These are phyloP conservation scores for Beta lomatogona DNA, from an alignment of 179 eudicot species.

Conservation along the genomic window DNA sequence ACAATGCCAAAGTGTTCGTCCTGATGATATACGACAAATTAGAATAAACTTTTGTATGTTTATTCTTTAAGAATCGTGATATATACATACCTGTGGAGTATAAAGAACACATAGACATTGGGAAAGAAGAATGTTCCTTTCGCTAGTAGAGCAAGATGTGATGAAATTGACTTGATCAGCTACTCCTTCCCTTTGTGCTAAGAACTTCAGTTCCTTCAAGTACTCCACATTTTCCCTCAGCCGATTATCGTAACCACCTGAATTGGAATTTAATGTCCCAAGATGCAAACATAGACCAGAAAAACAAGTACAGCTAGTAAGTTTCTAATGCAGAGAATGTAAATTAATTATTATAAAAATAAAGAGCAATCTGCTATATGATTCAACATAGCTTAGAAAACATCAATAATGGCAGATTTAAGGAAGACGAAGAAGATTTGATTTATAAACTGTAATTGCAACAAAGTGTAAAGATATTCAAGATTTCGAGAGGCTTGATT, in stretches of 20 bases:
- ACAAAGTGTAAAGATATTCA: too few species aligned
- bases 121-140: conserved; percentile 77
- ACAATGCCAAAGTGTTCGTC: conserved; percentile 97
- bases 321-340: not conserved
- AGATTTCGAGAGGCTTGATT: too few species aligned
- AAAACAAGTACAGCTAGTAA: not conserved
- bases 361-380: not conserved
- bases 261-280: not conserved
- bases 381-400: too few species aligned
- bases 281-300: not conserved
- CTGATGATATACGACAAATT: conserved; percentile 29
- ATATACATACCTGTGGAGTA: conserved; percentile 70
- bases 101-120: conserved; percentile 78
- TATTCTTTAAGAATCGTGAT: not conserved
- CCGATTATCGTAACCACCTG: conserved; percentile 92
- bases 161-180: conserved; percentile 60
- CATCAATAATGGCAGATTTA: too few species aligned
- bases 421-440: too few species aligned
- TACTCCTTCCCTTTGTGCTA: conserved; percentile 79
- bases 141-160: conserved; percentile 86
- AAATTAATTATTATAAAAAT: not conserved
- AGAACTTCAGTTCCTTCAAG: conserved; percentile 67
- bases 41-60: not conserved
- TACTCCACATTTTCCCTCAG: conserved; percentile 89
- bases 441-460: too few species aligned